Base-by-base conservation (phyloP, 2,329 filamentous ascomycete genomes). In the Zasmidium cellare region DNA sequence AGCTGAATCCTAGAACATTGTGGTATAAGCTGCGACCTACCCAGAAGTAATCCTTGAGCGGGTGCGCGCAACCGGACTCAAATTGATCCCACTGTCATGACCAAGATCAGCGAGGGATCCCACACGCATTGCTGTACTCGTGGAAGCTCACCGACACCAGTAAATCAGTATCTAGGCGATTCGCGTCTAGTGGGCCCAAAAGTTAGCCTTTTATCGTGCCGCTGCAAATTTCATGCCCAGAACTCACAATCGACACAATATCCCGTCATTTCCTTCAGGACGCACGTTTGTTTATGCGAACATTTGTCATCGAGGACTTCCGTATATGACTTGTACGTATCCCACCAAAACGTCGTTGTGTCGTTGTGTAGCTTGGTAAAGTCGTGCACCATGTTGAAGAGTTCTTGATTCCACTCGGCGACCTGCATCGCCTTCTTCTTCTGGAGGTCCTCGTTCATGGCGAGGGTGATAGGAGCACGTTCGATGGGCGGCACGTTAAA, bases 401-500 rank as follows among this genome's bases (percentile, higher is more conserved):
- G 28, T 9, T 45, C 3, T 6, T 52, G 9, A 19, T 52, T 52
- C 50, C 50, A 52, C 9, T 52, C 38, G 2, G 20, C 7, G n/a
- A 52, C 35, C 19, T 52, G 28, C 11, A 11, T 16, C 9, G 11
- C 20, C 20, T 45, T 44, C 7, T 35, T 6, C 12, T 44, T 70
- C 19, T 76, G 70, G 3, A 55, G 52, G 2, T 54, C 53, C 3
- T 38, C 19, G 12, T 57, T 58, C 35, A 63, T 31, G 1, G 23
- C 49, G 18, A 63, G n/a, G 38, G 57, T 63, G 1, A 62, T 24
- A 1, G 65, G 66, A n/a, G 57, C 51, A 2, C 61, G 76, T 56
- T 87, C 78, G 2, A 87, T 69, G 0, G 80, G 74, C n/a, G 76
- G 76, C 1, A 80, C 77, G 22, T 73, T 77, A 31, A 81, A 61